Evolutionary conservation across 345 rosid species (phyloP), one percentile per base, ranked within the genome.

Genomic region (Limnanthes douglasii): DNA sequence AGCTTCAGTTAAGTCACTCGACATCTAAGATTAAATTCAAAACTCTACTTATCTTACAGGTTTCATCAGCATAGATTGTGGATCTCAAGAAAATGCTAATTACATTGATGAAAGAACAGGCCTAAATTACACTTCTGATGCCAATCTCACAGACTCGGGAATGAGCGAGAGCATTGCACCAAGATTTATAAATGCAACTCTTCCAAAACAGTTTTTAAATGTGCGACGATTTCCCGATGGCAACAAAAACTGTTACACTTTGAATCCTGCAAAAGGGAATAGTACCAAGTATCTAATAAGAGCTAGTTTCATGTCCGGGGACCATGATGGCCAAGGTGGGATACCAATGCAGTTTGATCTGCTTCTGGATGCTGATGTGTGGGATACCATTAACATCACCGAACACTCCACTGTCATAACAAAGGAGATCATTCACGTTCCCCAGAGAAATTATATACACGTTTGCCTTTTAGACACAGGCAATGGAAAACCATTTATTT

Each of bases 391-490:
- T 20, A 31, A 6, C 19, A 7, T 65, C 1, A 25, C 4, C 17
- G 43, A 65, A 45, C 35, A 52, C 14, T 18, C 43, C 0, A 10
- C 0, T 8, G 6, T 1, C 7, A 2, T 15, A 0, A 15, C n/a
- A 5, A 1, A 2, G 15, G 85, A 71, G 37, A 61, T 73, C n/a
- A 46, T 81, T 15, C 48, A 73, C 37, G 16, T 29, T 15, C 64
- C 48, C 1, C 14, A 32, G 13, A 46, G 50, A 21, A 56, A 70
- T 5, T 36, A 56, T 11, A 16, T 68, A 18, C 45, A 64, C 33
- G 55, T 76, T 16, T 76, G 94, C 56, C 43, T 73, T 4, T 73
- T 73, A 9, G 70, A 81, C 17, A 70, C 55, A 5, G 54, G 56
- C 0, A 26, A 11, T 0, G 78, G 77, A 12, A 34, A 62, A 10